Conservation (phyloP, 2,329 filamentous ascomycete genomes). For the Kalaharituber pfeilii region DNA sequence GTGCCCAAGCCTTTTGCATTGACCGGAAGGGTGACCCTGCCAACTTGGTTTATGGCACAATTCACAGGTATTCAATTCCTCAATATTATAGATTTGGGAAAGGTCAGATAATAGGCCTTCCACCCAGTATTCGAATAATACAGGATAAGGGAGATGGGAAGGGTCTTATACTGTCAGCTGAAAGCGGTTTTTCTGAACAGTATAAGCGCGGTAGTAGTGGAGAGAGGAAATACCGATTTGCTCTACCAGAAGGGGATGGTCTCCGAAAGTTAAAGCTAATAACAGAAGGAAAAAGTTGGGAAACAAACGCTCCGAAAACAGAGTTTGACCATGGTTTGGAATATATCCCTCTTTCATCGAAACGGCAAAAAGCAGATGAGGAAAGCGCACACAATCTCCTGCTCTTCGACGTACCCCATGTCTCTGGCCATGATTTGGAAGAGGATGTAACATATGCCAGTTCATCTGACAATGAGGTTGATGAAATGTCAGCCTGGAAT, state of each 20-base stretch:
- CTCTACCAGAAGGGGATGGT: conserved; percentile 15
- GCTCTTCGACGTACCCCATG: conserved; percentile 4
- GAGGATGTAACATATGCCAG: conserved; percentile 22
- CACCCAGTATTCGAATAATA: conserved; percentile 46
- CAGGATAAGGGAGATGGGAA: conserved; percentile 31
- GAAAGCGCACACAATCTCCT: neutral
- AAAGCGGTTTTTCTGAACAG: conserved; percentile 2
- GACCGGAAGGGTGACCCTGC: conserved; percentile 63
- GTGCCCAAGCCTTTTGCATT: conserved; percentile 24
- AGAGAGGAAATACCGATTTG: conserved; percentile 14
- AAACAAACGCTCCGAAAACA: neutral
- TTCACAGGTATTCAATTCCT: conserved; percentile 56
- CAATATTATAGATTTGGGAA: conserved; percentile 50
- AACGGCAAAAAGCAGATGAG: conserved; percentile 10
- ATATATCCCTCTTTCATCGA: conserved; percentile 17
- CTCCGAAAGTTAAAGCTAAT: conserved; percentile 16
- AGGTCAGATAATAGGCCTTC: conserved; percentile 53
- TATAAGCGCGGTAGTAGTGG: conserved; percentile 7
- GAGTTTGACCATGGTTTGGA: conserved; percentile 18
- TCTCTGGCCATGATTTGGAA: conserved; percentile 11
- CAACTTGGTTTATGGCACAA: conserved; percentile 55
- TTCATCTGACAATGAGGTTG: conserved; percentile 28
- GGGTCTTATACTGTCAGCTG: conserved; percentile 20
- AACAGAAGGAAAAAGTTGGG: conserved; percentile 7
- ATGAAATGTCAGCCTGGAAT: conserved; percentile 29